These are phyloP conservation scores for Ophiostoma triangulosporum DNA, from an alignment of 2,329 filamentous ascomycete species.

Conservation along the genomic window DNA sequence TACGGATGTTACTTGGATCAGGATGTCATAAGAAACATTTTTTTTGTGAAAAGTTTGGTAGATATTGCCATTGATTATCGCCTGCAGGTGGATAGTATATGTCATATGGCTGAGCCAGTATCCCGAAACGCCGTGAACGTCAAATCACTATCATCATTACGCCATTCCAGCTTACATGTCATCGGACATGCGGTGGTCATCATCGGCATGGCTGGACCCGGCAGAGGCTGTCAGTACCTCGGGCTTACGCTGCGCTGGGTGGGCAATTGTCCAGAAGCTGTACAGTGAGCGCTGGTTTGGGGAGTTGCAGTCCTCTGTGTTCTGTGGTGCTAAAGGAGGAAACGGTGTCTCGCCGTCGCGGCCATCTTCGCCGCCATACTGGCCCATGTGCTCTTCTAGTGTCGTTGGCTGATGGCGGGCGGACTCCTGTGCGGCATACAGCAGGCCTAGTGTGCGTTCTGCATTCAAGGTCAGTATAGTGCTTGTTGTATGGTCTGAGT, in stretches of 20 bases:
- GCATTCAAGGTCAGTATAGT: background rate
- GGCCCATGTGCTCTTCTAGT: constrained; percentile 6
- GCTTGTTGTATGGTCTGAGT: background rate
- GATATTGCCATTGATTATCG: too few species aligned
- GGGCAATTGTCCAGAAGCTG: constrained; percentile 44
- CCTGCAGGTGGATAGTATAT: background rate
- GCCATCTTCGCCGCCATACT: background rate
- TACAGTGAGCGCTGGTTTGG: constrained; percentile 39
- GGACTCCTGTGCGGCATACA: constrained; percentile 33
- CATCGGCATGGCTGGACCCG: background rate
- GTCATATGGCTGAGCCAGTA: background rate
- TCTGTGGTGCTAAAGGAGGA: background rate
- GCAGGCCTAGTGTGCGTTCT: constrained; percentile 44
- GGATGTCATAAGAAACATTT: too few species aligned
- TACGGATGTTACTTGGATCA: background rate
- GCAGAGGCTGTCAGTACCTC: background rate
- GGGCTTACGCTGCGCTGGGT: constrained; percentile 10
- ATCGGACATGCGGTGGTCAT: background rate
- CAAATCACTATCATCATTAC: background rate
- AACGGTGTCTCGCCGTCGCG: background rate
- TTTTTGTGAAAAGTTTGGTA: too few species aligned
- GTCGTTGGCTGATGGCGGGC: constrained; percentile 6
- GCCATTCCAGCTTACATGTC: background rate
- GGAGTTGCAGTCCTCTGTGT: constrained; percentile 5
- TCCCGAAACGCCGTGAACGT: background rate